Evolutionary conservation across 2,329 filamentous ascomycete species (phyloP).

Genomic region (Cercospora nicotianae): DNA sequence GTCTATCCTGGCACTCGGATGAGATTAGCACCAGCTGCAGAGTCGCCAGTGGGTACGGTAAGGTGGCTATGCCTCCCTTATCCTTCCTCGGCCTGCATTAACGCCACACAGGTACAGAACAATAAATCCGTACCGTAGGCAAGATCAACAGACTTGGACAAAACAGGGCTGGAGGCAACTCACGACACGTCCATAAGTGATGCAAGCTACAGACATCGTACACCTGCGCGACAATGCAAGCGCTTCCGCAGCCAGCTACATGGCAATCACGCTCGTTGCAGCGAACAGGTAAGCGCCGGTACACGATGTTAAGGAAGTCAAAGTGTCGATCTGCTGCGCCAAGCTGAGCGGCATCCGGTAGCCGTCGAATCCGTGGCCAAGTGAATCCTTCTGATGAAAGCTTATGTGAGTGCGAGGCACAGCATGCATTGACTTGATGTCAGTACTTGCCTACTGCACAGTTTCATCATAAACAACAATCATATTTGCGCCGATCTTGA

Average conservation of each 20-base stretch:
- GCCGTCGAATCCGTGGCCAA: neutral
- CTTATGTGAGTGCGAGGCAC: neutral
- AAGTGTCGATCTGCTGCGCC: neutral
- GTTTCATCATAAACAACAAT: neutral
- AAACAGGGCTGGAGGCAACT: too few relatives aligned
- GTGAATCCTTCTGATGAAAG: neutral
- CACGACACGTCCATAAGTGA: too few relatives aligned
- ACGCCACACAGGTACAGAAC: neutral
- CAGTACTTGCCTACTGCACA: neutral
- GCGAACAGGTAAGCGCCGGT: neutral
- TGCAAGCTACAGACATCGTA: neutral
- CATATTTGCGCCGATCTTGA: neutral
- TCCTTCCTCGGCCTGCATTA: neutral
- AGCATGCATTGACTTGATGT: neutral
- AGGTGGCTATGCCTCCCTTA: neutral
- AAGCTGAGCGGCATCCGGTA: neutral
- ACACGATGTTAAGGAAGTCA: neutral
- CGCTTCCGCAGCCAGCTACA: neutral
- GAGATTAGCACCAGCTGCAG: neutral
- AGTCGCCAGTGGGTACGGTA: neutral
- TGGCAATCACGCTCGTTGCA: neutral
- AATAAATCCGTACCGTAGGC: neutral
- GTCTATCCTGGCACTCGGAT: neutral
- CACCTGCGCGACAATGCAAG: neutral
- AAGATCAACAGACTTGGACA: neutral